These are phyloP conservation scores for Chrysanthemum lavandulifolium DNA, from an alignment of 129 eudicot genomes.

Conservation along the genomic window DNA sequence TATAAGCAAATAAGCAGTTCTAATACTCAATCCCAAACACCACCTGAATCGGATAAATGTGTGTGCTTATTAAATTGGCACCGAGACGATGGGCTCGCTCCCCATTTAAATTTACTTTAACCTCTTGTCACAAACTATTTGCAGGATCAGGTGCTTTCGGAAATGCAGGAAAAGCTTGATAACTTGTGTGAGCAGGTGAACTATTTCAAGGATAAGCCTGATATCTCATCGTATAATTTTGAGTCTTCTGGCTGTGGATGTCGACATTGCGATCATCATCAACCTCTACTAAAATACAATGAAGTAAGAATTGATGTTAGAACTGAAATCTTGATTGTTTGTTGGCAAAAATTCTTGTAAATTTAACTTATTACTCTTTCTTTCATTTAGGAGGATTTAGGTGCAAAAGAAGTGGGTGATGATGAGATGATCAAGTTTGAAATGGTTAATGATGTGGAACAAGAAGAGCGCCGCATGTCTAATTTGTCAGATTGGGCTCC, in stretches of 20 bases:
- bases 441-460: conserved; percentile 42
- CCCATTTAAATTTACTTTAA: not conserved
- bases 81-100: no score
- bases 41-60: no score
- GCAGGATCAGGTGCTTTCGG: conserved; percentile 76
- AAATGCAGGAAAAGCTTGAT: conserved; percentile 91
- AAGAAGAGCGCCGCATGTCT: conserved; percentile 95
- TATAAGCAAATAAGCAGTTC: no score
- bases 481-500: conserved; percentile 93
- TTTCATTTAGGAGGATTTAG: conserved; percentile 35
- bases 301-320: conserved; percentile 35
- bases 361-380: not conserved
- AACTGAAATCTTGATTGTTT: not conserved
- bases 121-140: conserved; percentile 21
- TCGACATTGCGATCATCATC: conserved; percentile 45
- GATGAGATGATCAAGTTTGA: conserved; percentile 38
- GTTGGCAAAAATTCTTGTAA: not conserved
- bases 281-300: conserved; percentile 17
- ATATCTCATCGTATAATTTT: conserved; percentile 19
- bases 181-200: conserved; percentile 67
- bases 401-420: conserved; percentile 14
- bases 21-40: no score
- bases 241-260: conserved; percentile 37
- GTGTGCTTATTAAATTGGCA: no score
- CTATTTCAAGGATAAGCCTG: conserved; percentile 62